These are phyloP conservation scores for Goniomonas avonlea DNA, from an alignment of 78 protist species.

Conservation along the genomic window DNA sequence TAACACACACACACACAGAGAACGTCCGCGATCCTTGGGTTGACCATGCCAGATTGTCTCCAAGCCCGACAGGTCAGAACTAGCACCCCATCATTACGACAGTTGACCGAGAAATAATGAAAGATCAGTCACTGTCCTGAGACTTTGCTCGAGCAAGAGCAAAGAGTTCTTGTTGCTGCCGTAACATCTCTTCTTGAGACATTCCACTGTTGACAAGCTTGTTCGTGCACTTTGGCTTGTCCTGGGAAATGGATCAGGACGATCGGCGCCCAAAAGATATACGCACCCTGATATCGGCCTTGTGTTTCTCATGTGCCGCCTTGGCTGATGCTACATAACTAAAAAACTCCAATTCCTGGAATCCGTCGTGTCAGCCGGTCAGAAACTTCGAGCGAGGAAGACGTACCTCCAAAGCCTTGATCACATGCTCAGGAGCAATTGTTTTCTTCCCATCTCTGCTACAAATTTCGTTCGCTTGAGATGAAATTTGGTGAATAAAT, in stretches of 20 bases:
- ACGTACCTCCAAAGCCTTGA: not conserved
- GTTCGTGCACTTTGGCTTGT: not conserved
- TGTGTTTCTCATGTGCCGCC: not conserved
- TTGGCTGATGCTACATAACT: not conserved
- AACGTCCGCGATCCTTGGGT: too few species aligned
- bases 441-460: not conserved
- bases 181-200: not conserved
- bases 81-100: too few species aligned
- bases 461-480: not conserved
- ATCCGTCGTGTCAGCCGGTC: too few species aligned
- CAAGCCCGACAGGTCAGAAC: too few species aligned
- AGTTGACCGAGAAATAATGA: too few species aligned
- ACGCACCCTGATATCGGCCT: not conserved
- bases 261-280: not conserved
- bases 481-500: not conserved
- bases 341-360: not conserved
- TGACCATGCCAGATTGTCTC: too few species aligned
- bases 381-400: not conserved
- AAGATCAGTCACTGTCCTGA: too few species aligned
- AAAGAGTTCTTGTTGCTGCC: not conserved
- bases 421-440: not conserved
- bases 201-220: not conserved
- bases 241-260: not conserved
- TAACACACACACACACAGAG: too few species aligned
- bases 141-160: too few species aligned